Base-by-base conservation (phyloP, 176 grass and related monocot species). In the Aegilops sharonensis region DNA sequence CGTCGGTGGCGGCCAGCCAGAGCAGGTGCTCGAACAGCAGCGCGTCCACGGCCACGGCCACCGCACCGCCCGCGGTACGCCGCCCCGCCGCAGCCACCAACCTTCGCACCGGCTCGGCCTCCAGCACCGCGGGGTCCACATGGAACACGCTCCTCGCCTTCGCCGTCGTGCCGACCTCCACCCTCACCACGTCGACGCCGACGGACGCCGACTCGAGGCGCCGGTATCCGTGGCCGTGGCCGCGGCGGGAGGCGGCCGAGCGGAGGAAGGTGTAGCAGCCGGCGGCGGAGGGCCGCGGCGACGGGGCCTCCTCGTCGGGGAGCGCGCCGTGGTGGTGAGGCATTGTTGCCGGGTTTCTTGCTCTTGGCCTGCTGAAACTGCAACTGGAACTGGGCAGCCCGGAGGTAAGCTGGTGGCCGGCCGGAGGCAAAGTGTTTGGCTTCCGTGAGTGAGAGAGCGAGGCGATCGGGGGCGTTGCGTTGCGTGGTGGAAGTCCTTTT, bases 21-120 rank as follows among this genome's bases (percentile, higher is more conserved):
- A 95, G 84, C 78, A 95, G 84, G 84, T 95, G 93, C 78, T 95
- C 91, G 81, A 95, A 95, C 57, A 95, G 91, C 61, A 95, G 12
- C 60, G 84, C 84, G 66, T 95, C 93, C 17, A 95, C 84, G 40
- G 79, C 83, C 47, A 87, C 77, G 2, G 78, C 84, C 79, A 89
- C 72, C 6, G 70, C 87, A 1, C 87, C 84, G 34, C 82, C 82
- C 50, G 60, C 37, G 4, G 60, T 63, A 40, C 87, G 47, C 12
- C 87, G 60, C 18, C 84, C 87, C 50, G 79, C 89, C 20, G 89
- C 83, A 34, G 79, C 91, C 60, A 95, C 31, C 59, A 95, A 62
- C 82, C 87, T 67, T 2, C 93, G 77, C 50, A 95, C 75, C 12
- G 91, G 91, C 24, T 85, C 84, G 78, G 87, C 64, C 66, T 91